phyloP scores from a whole-genome alignment of 2,329 filamentous ascomycete genomes.

The Penicillium psychrosexuale region DNA sequence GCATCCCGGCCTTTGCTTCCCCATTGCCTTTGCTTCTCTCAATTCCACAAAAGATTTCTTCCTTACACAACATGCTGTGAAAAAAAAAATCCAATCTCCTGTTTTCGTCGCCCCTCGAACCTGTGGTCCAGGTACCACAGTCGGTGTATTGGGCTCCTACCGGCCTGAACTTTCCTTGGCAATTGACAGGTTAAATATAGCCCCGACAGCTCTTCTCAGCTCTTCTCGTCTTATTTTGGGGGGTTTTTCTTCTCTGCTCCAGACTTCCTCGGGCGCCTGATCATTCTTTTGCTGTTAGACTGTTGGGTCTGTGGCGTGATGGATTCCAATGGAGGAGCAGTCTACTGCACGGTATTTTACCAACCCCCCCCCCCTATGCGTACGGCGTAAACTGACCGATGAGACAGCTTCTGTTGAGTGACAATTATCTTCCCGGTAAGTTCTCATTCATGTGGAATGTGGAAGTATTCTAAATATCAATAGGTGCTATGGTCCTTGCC shows the following conservation, averaged over 20 bases:
- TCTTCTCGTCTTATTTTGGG: neutral
- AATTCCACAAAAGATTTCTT: neutral
- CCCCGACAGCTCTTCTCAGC: neutral
- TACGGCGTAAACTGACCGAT: slow-evolving; percentile 3
- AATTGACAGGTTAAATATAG: slow-evolving; percentile 15
- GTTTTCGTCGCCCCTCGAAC: slow-evolving; percentile 21
- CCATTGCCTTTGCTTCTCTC: neutral
- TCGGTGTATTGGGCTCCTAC: slow-evolving; percentile 8
- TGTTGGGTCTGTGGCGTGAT: slow-evolving; percentile 29
- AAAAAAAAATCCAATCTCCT: neutral
- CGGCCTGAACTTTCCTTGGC: slow-evolving; percentile 17
- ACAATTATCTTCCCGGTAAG: slow-evolving; percentile 87
- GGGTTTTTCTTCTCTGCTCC: neutral
- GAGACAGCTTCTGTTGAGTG: slow-evolving; percentile 79
- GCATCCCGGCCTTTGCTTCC: neutral
- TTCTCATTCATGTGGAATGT: slow-evolving; percentile 7
- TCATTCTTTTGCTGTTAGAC: neutral
- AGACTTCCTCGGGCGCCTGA: neutral
- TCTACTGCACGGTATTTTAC: slow-evolving; percentile 61
- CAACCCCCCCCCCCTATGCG: slow-evolving; percentile 3
- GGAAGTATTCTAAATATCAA: slow-evolving; percentile 37
- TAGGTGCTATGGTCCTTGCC: slow-evolving; percentile 87
- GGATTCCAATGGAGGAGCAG: slow-evolving; percentile 52
- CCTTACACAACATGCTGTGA: slow-evolving; percentile 12
- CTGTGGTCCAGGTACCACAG: slow-evolving; percentile 24